These are phyloP conservation scores for Proteromonas lacertae DNA, from an alignment of 352 stramenopile genomes.

Conservation along the genomic window DNA sequence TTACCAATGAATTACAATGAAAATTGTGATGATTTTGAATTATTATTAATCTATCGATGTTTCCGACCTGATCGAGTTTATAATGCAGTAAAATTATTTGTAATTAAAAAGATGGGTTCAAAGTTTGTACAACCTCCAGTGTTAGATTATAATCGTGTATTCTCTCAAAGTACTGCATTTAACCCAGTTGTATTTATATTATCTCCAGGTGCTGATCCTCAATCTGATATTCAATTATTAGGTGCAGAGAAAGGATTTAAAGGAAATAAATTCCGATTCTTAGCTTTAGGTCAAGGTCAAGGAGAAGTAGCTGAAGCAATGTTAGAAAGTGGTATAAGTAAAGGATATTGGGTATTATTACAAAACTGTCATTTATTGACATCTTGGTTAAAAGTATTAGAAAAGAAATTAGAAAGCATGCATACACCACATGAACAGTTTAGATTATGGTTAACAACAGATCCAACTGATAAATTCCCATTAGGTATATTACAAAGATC, in stretches of 20 bases:
- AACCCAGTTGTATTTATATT: conserved; percentile 73
- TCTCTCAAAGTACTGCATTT: conserved; percentile 32
- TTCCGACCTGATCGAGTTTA: conserved; percentile 73
- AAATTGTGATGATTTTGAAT: conserved; percentile 20
- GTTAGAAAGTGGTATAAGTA: conserved; percentile 40
- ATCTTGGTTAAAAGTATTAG: conserved; percentile 53
- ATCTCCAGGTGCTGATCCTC: conserved; percentile 54
- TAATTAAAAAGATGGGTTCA: conserved; percentile 30
- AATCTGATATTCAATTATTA: conserved; percentile 60
- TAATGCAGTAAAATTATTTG: conserved; percentile 71
- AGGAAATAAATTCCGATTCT: conserved; percentile 27
- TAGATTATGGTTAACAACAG: conserved; percentile 65
- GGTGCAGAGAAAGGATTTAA: conserved; percentile 53
- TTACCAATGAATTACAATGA: conserved; percentile 32
- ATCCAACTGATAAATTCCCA: conserved; percentile 65
- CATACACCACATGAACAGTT: conserved; percentile 49
- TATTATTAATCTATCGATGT: conserved; percentile 53
- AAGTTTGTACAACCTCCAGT: conserved; percentile 67
- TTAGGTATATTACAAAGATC: conserved; percentile 64
- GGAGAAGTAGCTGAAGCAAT: conserved; percentile 60
- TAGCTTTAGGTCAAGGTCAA: conserved; percentile 56
- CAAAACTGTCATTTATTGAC: conserved; percentile 75
- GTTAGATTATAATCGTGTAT: conserved; percentile 61
- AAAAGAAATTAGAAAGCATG: conserved; percentile 57
- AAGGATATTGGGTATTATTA: conserved; percentile 23